Evolutionary conservation across 176 grass and related monocot genomes (phyloP).

Genomic region (Eremochloa ophiuroides): DNA sequence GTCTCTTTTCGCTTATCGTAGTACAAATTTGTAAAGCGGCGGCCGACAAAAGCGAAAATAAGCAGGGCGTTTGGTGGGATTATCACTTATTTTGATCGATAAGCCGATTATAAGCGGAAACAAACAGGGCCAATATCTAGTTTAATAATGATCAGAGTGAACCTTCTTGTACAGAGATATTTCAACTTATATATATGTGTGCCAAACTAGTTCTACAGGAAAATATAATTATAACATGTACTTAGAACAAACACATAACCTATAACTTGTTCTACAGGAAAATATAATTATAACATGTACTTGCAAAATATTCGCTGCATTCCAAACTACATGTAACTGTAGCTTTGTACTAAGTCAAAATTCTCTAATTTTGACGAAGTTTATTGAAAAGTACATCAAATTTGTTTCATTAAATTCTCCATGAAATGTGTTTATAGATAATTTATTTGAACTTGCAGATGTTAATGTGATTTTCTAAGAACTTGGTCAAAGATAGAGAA

Average conservation of each 20-base stretch:
- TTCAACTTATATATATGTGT: neutral
- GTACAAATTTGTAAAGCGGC: no score
- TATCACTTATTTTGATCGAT: no score
- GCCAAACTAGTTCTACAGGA: neutral
- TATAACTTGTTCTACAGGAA: no score
- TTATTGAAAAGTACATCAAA: neutral
- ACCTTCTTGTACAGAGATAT: neutral
- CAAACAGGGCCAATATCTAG: no score
- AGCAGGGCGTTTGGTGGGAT: no score
- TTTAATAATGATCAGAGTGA: neutral
- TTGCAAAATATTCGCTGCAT: neutral
- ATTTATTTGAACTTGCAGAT: neutral
- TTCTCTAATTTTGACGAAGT: neutral
- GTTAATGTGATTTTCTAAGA: neutral
- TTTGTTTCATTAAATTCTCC: neutral
- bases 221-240: neutral
- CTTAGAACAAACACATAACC: neutral
- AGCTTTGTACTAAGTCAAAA: no score
- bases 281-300: no score
- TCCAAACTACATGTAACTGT: no score
- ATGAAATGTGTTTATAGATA: neutral
- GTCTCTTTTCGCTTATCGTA: no score
- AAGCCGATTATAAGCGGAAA: no score
- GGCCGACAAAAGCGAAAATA: no score
- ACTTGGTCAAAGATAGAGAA: neutral